Conservation (phyloP, 169 alveolate genomes). For the Plasmodium berghei region DNA sequence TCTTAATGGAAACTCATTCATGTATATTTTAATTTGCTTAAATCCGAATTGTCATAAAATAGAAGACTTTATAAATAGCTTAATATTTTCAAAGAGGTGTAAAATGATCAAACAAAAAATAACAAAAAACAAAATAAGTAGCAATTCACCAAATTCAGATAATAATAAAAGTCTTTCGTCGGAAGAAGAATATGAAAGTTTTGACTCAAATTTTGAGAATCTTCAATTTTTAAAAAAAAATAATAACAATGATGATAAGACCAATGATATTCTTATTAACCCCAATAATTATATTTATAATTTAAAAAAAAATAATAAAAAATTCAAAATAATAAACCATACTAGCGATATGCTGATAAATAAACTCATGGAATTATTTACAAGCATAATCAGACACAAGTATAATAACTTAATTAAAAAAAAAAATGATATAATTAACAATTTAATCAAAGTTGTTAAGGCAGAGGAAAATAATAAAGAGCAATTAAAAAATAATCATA, state of each 20-base stretch:
- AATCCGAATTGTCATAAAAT: conserved; percentile 57
- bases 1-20: conserved; percentile 56
- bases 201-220: conserved; percentile 38
- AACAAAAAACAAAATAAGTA: conserved; percentile 32
- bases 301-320: conserved; percentile 19
- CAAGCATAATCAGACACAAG: conserved; percentile 23
- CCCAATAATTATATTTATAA: background rate
- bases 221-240: conserved; percentile 21
- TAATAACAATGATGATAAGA: conserved; percentile 1
- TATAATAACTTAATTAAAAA: conserved; percentile 35
- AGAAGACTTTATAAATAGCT: conserved; percentile 64
- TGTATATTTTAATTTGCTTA: conserved; percentile 55
- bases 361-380: conserved; percentile 33
- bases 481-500: conserved; percentile 39
- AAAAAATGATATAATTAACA: conserved; percentile 30
- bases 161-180: conserved; percentile 8
- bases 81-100: conserved; percentile 70
- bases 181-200: conserved; percentile 44
- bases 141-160: conserved; percentile 43
- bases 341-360: conserved; percentile 23
- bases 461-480: conserved; percentile 61
- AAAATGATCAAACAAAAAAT: conserved; percentile 70
- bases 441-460: conserved; percentile 59
- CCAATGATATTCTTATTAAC: background rate
- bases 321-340: conserved; percentile 24